Evolutionary conservation across 164 flowering plant genomes (phyloP), one percentile per base, ranked within the genome.

Genomic region (Piper betle): DNA sequence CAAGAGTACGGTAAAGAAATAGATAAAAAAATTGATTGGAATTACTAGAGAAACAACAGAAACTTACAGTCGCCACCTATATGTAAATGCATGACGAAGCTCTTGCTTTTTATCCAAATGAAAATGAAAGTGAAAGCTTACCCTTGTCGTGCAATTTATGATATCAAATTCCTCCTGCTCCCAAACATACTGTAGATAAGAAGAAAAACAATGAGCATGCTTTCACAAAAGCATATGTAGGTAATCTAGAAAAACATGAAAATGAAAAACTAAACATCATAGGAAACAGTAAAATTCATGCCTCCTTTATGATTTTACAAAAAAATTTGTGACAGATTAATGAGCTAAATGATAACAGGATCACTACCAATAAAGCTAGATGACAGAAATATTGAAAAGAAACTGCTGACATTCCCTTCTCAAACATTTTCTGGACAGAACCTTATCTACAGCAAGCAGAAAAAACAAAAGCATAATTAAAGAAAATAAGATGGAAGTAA

Each of bases 11-110:
- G 18, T 0, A 5, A 54, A 25, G 17, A 5, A 15, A 3, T 8
- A 54, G 37, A 25, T 4, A 54, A 18, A 54, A 8, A 54, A 18
- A 16, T 3, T 0, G 20, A 25, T 25, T 18, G 33, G 20, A 4
- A 54, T 1, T 13, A 55, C 5, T 37, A 17, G 41, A 37, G 19
- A 42, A 42, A 17, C 57, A 43, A 13, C 16, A 20, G 5, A 43
- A 46, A 80, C 96, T 83, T 82, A 90, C 97, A 93, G 82, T 64
- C 98, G 81, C 98, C 98, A 93, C 70, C 79, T 82, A 69, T 93
- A 93, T 18, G 96, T 80, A 77, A 90, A 93, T 66, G 97, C 96
- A 81, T 83, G 87, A 64, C 85, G 88, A 59, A 93, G 61, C 66
- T 82, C 87, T 57, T 73, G 79, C 69, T 79, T 80, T 75, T 83